phyloP scores from a whole-genome alignment of 2,329 filamentous ascomycete genomes.

The Fusarium staphyleae region DNA sequence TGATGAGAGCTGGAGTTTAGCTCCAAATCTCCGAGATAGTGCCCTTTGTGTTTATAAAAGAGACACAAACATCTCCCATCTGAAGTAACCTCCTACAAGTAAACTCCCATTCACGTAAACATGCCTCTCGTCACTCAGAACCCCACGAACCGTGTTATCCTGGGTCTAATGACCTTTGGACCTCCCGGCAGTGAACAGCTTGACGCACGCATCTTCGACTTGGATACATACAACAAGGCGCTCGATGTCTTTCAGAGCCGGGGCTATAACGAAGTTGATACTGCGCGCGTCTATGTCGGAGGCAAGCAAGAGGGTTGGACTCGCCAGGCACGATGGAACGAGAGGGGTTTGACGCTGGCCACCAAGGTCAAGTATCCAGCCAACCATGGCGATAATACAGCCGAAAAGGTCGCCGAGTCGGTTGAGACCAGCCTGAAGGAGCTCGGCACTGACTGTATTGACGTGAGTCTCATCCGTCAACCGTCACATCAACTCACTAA shows the following conservation, averaged over 20 bases:
- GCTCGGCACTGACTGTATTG: constrained; percentile 74
- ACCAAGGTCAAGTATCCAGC: constrained; percentile 76
- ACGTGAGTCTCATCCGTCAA: constrained; percentile 54
- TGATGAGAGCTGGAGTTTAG: constrained; percentile 32
- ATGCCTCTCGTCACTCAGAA: constrained; percentile 57
- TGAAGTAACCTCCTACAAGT: neutral
- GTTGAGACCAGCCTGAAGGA: constrained; percentile 75
- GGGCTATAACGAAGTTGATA: constrained; percentile 87
- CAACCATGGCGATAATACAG: constrained; percentile 65
- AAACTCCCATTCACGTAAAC: constrained; percentile 24
- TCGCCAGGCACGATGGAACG: constrained; percentile 76
- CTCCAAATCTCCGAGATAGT: constrained; percentile 30
- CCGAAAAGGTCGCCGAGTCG: constrained; percentile 67
- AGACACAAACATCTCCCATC: neutral
- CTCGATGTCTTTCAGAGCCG: constrained; percentile 79
- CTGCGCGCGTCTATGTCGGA: constrained; percentile 75
- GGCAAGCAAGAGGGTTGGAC: constrained; percentile 83
- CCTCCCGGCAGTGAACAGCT: constrained; percentile 58
- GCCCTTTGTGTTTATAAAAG: constrained; percentile 16
- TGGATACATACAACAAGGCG: constrained; percentile 71
- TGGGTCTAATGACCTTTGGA: constrained; percentile 87
- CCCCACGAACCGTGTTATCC: constrained; percentile 72
- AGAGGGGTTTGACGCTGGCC: constrained; percentile 77
- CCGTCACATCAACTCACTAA: constrained; percentile 12
- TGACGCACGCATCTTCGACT: constrained; percentile 75